These are phyloP conservation scores for Leccinum subatratum DNA, from an alignment of 1,284 basidiomycete genomes.

Conservation along the genomic window DNA sequence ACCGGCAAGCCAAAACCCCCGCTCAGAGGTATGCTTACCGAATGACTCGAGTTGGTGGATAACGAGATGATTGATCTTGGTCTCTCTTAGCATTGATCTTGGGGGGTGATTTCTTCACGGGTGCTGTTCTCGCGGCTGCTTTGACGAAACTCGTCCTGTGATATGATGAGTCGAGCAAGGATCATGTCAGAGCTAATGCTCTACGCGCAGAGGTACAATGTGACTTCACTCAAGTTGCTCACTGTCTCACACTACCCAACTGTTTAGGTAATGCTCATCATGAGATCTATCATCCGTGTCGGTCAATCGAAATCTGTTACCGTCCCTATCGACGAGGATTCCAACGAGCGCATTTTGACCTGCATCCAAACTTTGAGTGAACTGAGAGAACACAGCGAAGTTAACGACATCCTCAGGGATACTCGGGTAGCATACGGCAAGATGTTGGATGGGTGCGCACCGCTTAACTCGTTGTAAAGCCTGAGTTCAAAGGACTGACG, in stretches of 20 bases:
- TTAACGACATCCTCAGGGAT: slow-evolving; percentile 84
- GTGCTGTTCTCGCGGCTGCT: slow-evolving; percentile 82
- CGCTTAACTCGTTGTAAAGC: background rate
- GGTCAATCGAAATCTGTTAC: slow-evolving; percentile 95
- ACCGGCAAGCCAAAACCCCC: slow-evolving; percentile 90
- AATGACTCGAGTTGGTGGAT: background rate
- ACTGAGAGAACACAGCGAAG: slow-evolving; percentile 55
- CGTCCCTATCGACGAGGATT: slow-evolving; percentile 96
- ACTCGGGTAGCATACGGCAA: slow-evolving; percentile 91
- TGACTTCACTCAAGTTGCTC: background rate
- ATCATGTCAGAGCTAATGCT: slow-evolving; percentile 61
- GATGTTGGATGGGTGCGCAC: slow-evolving; percentile 77
- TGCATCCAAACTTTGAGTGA: slow-evolving; percentile 93
- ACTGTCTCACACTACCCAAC: slow-evolving; percentile 1
- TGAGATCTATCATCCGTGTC: slow-evolving; percentile 95
- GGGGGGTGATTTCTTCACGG: slow-evolving; percentile 97
- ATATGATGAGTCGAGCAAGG: slow-evolving; percentile 60
- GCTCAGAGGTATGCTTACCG: slow-evolving; percentile 54
- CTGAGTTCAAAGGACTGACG: background rate
- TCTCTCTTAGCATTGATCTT: slow-evolving; percentile 69
- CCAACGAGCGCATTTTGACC: slow-evolving; percentile 92
- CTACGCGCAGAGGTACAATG: slow-evolving; percentile 76
- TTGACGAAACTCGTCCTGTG: slow-evolving; percentile 91
- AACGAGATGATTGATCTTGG: slow-evolving; percentile 1
- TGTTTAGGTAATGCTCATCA: slow-evolving; percentile 87